Percentiles rank a stretch among this genome's conserved stretches.
phyloP scores from a whole-genome alignment of 2,329 filamentous ascomycete species.

The Penicillium sp. region DNA sequence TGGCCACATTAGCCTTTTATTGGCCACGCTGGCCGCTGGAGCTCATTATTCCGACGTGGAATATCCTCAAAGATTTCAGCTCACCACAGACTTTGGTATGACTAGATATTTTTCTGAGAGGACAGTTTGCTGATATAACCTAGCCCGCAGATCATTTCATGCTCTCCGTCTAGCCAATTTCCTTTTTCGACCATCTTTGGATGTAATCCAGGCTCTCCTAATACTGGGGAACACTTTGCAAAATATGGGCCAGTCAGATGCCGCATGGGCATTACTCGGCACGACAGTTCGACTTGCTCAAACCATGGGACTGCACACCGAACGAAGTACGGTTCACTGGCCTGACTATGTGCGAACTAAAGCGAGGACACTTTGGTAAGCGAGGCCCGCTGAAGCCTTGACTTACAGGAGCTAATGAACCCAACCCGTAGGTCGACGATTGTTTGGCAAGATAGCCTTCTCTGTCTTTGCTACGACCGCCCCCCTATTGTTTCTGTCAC shows the following conservation, averaged over 20 bases:
- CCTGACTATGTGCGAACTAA: conserved; percentile 14
- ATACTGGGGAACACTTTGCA: conserved; percentile 51
- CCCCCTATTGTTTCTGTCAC: conserved; percentile 16
- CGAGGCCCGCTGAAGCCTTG: too few relatives aligned
- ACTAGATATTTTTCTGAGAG: not conserved
- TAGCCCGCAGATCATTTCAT: conserved; percentile 35
- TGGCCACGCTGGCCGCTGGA: conserved; percentile 27
- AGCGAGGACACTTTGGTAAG: not conserved
- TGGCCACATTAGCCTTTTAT: conserved; percentile 25
- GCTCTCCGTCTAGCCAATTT: conserved; percentile 57
- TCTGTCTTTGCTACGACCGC: conserved; percentile 32
- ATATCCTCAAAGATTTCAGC: conserved; percentile 21
- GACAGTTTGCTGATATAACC: not conserved
- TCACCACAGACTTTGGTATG: conserved; percentile 26
- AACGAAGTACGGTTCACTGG: conserved; percentile 16
- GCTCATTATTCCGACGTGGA: conserved; percentile 30
- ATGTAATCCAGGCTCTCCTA: conserved; percentile 54
- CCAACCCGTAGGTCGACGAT: conserved; percentile 27
- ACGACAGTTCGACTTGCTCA: conserved; percentile 31
- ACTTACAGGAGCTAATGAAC: not conserved
- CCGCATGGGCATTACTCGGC: conserved; percentile 28
- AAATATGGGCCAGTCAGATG: conserved; percentile 31
- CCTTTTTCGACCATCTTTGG: conserved; percentile 52
- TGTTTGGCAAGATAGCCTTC: conserved; percentile 33
- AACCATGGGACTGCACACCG: conserved; percentile 36